Base-by-base conservation (phyloP, 352 stramenopile genomes). In the Phytophthora lateralis region DNA sequence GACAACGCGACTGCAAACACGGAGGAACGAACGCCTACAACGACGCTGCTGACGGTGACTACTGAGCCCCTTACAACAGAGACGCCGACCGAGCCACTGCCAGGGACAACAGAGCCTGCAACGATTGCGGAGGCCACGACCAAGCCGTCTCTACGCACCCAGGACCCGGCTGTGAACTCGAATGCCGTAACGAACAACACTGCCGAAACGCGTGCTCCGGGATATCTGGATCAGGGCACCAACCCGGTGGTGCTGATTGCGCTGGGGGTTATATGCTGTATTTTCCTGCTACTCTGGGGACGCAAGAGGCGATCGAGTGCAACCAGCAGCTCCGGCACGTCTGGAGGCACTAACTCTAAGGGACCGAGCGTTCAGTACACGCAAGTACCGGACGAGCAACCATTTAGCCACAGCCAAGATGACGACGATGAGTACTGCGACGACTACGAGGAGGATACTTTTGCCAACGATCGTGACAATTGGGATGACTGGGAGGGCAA, bases 401-500 rank as follows among this genome's bases (percentile, higher is more conserved):
- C 66, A 11, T 73, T 75, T 41, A 68, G 62, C 48, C 48, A 65
- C 41, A 64, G 72, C 14, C 78, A 86, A 35, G 69, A 78, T 51
- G 60, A 69, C 53, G 76, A 82, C 35, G 71, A 87, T 48, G 66
- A 75, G 26, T 75, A 62, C 38, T 81, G 81, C 10, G 78, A 86
- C 42, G 76, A 73, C 24, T 78, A 87, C 41, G 60, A 71, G n/a
- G 75, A 79, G 29, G 74, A 81, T 47, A 69, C 57, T 20, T 77
- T 82, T 17, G 72, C 66, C n/a, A 76, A 78, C 45, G 63, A 75
- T 35, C 59, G 56, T 9, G 78, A 82, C 46, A 76, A 78, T 8
- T 93, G 83, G 83, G 83, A 91, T 54, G 81, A 93, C 60, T 90
- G 79, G 81, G 83, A 92, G 51, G 66, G 53, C 26, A 69, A 72